A percentile compares a stretch with the other conserved stretches of the same genome.
Conservation (phyloP, 2,329 filamentous ascomycete species). For the Ustulina deusta region DNA sequence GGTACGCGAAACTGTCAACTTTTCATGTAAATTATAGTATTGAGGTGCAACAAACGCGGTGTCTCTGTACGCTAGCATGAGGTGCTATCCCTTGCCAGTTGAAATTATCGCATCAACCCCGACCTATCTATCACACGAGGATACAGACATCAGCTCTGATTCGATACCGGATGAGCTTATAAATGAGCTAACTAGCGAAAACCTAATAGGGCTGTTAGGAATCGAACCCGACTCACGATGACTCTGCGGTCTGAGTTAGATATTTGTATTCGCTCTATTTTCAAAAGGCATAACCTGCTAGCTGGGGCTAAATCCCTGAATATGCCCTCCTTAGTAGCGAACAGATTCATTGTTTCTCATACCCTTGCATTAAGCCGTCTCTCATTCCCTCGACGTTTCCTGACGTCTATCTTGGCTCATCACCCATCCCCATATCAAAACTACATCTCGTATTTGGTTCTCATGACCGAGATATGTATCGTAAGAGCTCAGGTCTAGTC, state of each 20-base stretch:
- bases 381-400: constrained; percentile 9
- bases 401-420: background rate
- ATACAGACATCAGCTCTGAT: background rate
- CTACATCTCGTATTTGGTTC: background rate
- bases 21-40: background rate
- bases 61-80: background rate
- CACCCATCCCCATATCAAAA: background rate
- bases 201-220: too few relatives aligned
- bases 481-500: background rate
- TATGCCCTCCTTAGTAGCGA: background rate
- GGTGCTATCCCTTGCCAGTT: background rate
- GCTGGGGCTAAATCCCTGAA: background rate
- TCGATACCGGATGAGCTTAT: background rate
- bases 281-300: constrained; percentile 11
- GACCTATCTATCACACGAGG: background rate
- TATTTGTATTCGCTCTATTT: constrained; percentile 7
- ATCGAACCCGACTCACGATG: too few relatives aligned
- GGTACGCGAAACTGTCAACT: background rate
- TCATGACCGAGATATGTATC: background rate
- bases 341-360: background rate
- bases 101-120: background rate
- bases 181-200: too few relatives aligned
- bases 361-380: background rate
- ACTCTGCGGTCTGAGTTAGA: background rate
- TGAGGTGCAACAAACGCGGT: background rate